phyloP scores from a whole-genome alignment of 345 rosid species.

The Euphorbia lathyris region DNA sequence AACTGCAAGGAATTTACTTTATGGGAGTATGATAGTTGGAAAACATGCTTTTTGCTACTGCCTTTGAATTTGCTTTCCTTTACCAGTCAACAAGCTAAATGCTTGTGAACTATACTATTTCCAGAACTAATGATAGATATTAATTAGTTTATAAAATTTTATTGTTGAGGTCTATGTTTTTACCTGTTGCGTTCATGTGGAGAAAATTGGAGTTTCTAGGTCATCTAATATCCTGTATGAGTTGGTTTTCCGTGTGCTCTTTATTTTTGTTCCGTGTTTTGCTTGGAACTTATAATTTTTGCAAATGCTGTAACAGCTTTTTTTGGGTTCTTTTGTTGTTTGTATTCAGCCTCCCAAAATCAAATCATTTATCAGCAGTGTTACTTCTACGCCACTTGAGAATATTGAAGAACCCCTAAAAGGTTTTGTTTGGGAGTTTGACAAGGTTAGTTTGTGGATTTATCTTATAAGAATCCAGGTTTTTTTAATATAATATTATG shows the following conservation, averaged over 20 bases:
- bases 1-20: background rate
- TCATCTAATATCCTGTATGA: background rate
- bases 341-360: conserved; percentile 92
- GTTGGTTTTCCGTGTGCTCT: background rate
- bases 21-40: background rate
- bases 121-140: background rate
- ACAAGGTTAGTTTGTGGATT: conserved; percentile 54
- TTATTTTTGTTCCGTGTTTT: background rate
- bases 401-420: conserved; percentile 73
- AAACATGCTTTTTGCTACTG: background rate
- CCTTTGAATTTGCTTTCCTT: background rate
- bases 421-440: conserved; percentile 86
- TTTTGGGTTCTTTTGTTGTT: conserved; percentile 1
- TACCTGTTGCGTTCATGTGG: too few relatives aligned
- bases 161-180: background rate
- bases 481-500: too few relatives aligned
- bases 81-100: background rate
- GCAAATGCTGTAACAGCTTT: conserved; percentile 2
- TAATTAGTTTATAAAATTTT: background rate
- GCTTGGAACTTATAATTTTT: conserved; percentile 1
- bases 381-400: conserved; percentile 63
- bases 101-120: background rate
- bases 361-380: conserved; percentile 69
- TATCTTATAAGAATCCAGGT: conserved; percentile 3
- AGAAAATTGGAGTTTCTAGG: too few relatives aligned